Evolutionary conservation across 2,329 filamentous ascomycete species (phyloP), one percentile per base, ranked within the genome.

Genomic region (Corinectria fuckeliana): DNA sequence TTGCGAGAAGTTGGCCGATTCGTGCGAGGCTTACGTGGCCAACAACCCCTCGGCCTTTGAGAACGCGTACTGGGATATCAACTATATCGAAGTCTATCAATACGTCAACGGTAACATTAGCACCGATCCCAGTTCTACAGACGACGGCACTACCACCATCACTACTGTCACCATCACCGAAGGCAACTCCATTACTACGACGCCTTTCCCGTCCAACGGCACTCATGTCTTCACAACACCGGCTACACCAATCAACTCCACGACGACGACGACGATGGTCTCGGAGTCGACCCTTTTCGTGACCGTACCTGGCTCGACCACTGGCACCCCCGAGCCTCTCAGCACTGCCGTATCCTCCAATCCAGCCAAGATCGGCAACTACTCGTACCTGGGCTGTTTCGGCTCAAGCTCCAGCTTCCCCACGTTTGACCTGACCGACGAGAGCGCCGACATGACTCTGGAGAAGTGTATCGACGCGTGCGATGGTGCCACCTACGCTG

Each of bases 11-110:
- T 71, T 76, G n/a, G 80, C 80, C 0, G 67, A 76, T 5, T 81
- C 80, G 3, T 84, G 81, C 61, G 62, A 72, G 20, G 77, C 82
- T 51, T 83, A 76, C 63, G 82, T 84, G 10, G 80, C 77, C 14
- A 71, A 69, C 1, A 80, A 80, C 54, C 82, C 82, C 0, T 56
- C 64, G 5, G 80, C 74, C 11, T 82, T 83, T 59, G 58, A 65
- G 11, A 76, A 77, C 16, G 70, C 76, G 66, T 45, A 80, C 71
- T 76, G 86, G 85, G 69, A 89, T 65, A 77, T 90, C 76, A 75
- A 78, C 56, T 83, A 82, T 65, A 82, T 85, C 57, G 80, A 85
- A 26, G 75, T 81, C 18, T 85, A 83, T 18, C 10, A 56, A 28
- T 30, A 26, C 5, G 38, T 32, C 34, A 10, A 28, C 23, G n/a